These are phyloP conservation scores for Echinosophora koreensis DNA, from an alignment of 306 rosid genomes.

Conservation along the genomic window DNA sequence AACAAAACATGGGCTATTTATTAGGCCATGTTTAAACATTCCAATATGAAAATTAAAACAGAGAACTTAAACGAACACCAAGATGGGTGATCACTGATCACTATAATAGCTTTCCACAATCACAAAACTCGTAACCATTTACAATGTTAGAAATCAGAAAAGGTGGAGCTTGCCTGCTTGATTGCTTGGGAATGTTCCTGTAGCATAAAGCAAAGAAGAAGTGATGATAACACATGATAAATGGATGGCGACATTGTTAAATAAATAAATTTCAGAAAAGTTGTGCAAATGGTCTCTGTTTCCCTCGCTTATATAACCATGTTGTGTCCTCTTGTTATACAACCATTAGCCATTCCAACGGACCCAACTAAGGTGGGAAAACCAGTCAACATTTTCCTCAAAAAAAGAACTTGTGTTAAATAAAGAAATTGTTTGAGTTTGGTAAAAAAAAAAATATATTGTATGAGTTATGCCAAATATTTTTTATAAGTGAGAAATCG, in stretches of 20 bases:
- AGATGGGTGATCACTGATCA: background rate
- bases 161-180: constrained; percentile 51
- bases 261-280: background rate
- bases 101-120: background rate
- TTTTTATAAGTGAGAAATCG: too few relatives aligned
- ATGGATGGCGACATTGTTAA: constrained; percentile 41
- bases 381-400: background rate
- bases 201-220: constrained; percentile 49
- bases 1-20: background rate
- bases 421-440: background rate
- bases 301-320: constrained; percentile 14
- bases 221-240: constrained; percentile 31
- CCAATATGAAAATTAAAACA: background rate
- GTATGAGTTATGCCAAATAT: background rate
- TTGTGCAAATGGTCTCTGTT: background rate
- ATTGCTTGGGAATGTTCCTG: constrained; percentile 46
- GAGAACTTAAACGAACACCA: background rate
- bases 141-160: background rate
- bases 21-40: background rate
- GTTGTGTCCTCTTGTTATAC: background rate
- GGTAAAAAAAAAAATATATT: background rate
- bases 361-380: background rate
- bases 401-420: too few relatives aligned
- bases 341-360: background rate
- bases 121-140: background rate